Percentiles rank a stretch among this genome's conserved stretches.
phyloP scores from a whole-genome alignment of 2,329 filamentous ascomycete genomes.

The Ceratocystis lukuohia region DNA sequence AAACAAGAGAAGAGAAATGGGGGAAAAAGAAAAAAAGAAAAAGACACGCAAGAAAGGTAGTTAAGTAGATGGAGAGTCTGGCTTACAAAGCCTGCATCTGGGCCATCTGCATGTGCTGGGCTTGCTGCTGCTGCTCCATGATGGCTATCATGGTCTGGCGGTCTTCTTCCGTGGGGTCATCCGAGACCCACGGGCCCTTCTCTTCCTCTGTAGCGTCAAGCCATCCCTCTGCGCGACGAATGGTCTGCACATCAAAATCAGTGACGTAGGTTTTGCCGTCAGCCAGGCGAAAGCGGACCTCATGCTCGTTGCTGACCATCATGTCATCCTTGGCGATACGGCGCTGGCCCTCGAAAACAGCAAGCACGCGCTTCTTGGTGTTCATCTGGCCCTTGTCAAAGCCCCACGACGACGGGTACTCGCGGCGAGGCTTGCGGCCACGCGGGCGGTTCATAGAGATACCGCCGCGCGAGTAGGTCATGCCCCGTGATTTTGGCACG shows the following conservation, averaged over 20 bases:
- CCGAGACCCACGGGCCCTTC: constrained; percentile 70
- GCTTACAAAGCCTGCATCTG: background rate
- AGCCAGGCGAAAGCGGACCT: constrained; percentile 71
- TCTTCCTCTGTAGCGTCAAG: constrained; percentile 69
- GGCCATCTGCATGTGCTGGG: background rate
- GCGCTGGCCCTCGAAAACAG: constrained; percentile 77
- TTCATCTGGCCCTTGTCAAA: constrained; percentile 88
- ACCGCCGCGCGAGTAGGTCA: constrained; percentile 67
- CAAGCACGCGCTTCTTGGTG: constrained; percentile 93
- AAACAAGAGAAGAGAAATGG: constrained; percentile 16
- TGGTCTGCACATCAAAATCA: constrained; percentile 80
- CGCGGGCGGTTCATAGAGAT: constrained; percentile 46
- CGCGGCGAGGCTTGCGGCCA: constrained; percentile 79
- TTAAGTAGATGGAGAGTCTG: background rate
- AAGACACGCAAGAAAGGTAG: constrained; percentile 5
- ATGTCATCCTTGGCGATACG: constrained; percentile 96
- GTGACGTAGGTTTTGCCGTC: constrained; percentile 74
- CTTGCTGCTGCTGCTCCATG: constrained; percentile 4
- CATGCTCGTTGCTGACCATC: constrained; percentile 92
- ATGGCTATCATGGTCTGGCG: constrained; percentile 41
- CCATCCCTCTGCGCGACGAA: constrained; percentile 78
- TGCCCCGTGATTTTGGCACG: constrained; percentile 53
- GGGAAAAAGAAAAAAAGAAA: constrained; percentile 3
- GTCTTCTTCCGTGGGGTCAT: constrained; percentile 51
- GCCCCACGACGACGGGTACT: constrained; percentile 90